Evolutionary conservation across 371 early-diverging fungal species (phyloP).

Genomic region (Scutellospora calospora): DNA sequence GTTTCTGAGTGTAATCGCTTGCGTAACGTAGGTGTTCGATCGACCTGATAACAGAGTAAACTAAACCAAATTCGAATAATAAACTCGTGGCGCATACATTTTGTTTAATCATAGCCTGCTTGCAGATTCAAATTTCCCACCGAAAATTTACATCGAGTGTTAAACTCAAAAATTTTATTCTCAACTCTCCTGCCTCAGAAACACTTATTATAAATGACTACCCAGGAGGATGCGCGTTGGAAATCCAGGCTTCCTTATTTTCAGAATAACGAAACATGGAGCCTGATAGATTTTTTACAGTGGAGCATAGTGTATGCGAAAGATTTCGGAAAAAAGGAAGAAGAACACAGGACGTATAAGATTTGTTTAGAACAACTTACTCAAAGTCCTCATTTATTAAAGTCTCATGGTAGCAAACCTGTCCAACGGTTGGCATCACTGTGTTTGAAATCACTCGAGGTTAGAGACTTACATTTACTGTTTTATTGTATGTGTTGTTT

Average conservation of each 20-base stretch:
- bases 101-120: too few species aligned
- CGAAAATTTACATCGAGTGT: neutral
- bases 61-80: too few species aligned
- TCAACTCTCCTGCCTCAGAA: neutral
- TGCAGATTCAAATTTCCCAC: too few species aligned
- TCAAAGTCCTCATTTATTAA: slow-evolving; percentile 14
- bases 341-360: slow-evolving; percentile 3
- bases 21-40: too few species aligned
- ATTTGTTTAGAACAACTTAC: slow-evolving; percentile 13
- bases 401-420: neutral
- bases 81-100: too few species aligned
- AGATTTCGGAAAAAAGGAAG: slow-evolving; percentile 13
- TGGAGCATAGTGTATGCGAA: slow-evolving; percentile 1
- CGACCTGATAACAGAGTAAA: too few species aligned
- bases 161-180: slow-evolving; percentile 7
- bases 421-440: slow-evolving; percentile 7
- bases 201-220: neutral
- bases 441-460: slow-evolving; percentile 8
- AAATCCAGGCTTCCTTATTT: slow-evolving; percentile 2
- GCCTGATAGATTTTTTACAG: slow-evolving; percentile 12
- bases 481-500: slow-evolving; percentile 22
- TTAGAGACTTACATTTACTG: neutral
- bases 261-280: slow-evolving; percentile 6
- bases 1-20: too few species aligned
- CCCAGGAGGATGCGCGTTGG: neutral